A percentile compares a stretch with the other conserved stretches of the same genome.
phyloP scores from a whole-genome alignment of 306 rosid genomes.

The Dalbergia cultrata region DNA sequence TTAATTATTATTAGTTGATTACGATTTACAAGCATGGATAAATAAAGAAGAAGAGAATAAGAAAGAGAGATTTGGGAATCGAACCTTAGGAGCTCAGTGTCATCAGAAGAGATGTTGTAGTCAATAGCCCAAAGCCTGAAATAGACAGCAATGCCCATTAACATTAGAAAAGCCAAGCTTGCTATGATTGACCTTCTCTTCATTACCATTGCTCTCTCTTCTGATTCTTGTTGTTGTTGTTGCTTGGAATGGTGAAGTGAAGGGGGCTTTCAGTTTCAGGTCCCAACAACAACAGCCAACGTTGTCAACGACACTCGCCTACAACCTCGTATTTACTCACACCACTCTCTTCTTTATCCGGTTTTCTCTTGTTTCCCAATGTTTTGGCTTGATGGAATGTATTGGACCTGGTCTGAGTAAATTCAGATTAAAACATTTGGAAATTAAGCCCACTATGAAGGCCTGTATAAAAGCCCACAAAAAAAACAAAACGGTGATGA shows the following conservation, averaged over 20 bases:
- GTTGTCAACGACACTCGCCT: background rate
- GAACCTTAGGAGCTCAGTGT: conserved; percentile 72
- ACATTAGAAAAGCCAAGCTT: conserved; percentile 59
- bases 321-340: too few species aligned
- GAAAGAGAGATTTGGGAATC: background rate
- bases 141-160: conserved; percentile 74
- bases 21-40: too few species aligned
- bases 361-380: too few species aligned
- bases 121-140: conserved; percentile 79
- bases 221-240: conserved; percentile 20
- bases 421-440: too few species aligned
- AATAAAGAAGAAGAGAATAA: background rate
- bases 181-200: conserved; percentile 43
- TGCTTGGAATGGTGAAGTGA: too few species aligned
- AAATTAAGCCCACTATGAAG: too few species aligned
- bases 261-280: background rate
- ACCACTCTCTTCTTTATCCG: too few species aligned
- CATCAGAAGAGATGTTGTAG: conserved; percentile 63
- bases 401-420: too few species aligned
- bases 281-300: conserved; percentile 38
- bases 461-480: too few species aligned
- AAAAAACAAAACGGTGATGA: too few species aligned
- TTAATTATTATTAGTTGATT: too few species aligned
- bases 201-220: conserved; percentile 52
- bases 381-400: too few species aligned